Evolutionary conservation across 306 rosid genomes (phyloP).

Genomic region (Cucurbita ficifolia): DNA sequence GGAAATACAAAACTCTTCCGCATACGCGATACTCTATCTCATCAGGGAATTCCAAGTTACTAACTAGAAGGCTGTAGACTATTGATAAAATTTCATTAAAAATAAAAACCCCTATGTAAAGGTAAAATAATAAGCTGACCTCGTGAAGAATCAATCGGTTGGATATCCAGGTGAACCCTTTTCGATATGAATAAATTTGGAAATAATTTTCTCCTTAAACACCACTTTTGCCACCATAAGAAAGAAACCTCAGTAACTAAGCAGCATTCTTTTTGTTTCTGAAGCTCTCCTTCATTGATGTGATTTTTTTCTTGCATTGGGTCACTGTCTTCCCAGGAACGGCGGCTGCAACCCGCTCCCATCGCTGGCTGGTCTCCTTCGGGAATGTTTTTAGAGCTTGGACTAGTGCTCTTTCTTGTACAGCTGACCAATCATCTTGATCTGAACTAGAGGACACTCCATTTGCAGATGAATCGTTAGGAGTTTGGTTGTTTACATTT

Average conservation of each 20-base stretch:
- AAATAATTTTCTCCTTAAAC: neutral
- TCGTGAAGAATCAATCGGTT: slow-evolving; percentile 1
- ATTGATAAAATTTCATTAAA: neutral
- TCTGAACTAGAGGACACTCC: slow-evolving; percentile 46
- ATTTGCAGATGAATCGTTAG: slow-evolving; percentile 22
- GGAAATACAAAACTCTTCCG: slow-evolving; percentile 2
- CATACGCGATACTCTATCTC: neutral
- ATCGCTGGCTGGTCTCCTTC: slow-evolving; percentile 69
- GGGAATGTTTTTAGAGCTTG: slow-evolving; percentile 95
- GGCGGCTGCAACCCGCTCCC: slow-evolving; percentile 92
- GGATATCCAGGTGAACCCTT: neutral
- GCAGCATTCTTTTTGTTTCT: slow-evolving; percentile 65
- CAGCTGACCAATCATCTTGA: slow-evolving; percentile 75
- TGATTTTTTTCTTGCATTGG: slow-evolving; percentile 88
- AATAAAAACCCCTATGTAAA: neutral
- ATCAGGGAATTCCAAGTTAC: slow-evolving; percentile 1
- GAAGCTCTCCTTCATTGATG: slow-evolving; percentile 71
- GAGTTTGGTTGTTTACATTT: slow-evolving; percentile 18
- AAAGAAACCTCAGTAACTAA: slow-evolving; percentile 1
- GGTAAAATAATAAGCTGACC: neutral
- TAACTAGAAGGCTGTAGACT: neutral
- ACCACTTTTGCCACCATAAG: neutral
- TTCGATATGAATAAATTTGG: neutral
- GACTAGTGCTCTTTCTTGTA: slow-evolving; percentile 84
- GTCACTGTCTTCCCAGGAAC: slow-evolving; percentile 84